Base-by-base conservation (phyloP, 192 early-diverging fungal species). In the Phlyctochytrium bullatum region DNA sequence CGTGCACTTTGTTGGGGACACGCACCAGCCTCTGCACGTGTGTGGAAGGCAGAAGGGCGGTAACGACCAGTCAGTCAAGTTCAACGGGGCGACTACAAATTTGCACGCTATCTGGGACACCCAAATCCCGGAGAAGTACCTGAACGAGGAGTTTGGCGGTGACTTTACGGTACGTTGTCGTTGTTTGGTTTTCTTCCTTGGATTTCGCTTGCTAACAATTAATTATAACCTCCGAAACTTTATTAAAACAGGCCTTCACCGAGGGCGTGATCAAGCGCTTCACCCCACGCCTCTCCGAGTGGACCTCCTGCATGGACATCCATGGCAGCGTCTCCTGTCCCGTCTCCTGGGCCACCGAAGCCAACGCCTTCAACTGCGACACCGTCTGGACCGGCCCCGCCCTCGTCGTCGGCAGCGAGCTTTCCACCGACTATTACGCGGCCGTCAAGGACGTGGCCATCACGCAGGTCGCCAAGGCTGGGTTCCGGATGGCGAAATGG, bases 391-490 rank as follows among this genome's bases (percentile, higher is more conserved):
- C 61, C 66, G 59, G 25, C 27, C 54, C 61, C 31, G 25, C 1
- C 16, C 53, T 66, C 29, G 65, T 68, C 62, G 51, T 66, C 25
- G 63, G 54, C 27, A 36, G 35, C 27, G 58, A 40, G 32, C 31
- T 66, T 14, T 58, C 25, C 53, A 58, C 27, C 53, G 65, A 31
- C 1, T 79, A 79, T 68, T 76, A 73, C 68, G 27, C 47, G 20
- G 66, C 30, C 34, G 52, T 51, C 47, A 60, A 64, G 36, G 50
- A 69, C 28, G 36, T 69, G 14, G 66, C 74, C 58, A 63, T 67
- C 52, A 30, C 30, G 51, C 78, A 80, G 63, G 24, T 80, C 17
- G 78, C 73, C 50, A 74, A 74, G 61, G 78, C 36, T n/a, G 78
- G 72, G 1, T 67, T 71, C 32, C 65, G 78, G 57, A 57, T 57